Evolutionary conservation across 169 alveolate species (phyloP).

Genomic region (Perkinsus chesapeaki): DNA sequence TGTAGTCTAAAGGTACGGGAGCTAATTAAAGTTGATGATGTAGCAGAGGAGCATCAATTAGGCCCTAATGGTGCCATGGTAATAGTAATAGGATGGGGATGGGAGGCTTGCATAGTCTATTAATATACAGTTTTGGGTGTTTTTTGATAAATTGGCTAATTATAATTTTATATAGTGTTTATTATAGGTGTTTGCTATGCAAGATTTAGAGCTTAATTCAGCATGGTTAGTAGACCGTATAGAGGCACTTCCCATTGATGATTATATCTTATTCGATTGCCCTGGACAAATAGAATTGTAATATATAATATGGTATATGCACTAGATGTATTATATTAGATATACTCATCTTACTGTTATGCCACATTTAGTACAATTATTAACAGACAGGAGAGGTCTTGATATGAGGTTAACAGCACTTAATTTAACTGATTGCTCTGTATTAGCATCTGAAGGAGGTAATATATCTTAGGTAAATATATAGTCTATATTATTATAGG

Average conservation of each 20-base stretch:
- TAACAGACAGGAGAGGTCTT: not conserved
- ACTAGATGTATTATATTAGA: not conserved
- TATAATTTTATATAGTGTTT: no score
- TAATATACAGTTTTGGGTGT: no score
- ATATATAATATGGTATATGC: not conserved
- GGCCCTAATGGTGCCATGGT: not conserved
- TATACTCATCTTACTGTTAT: not conserved
- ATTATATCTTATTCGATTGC: not conserved
- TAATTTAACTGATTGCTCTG: not conserved
- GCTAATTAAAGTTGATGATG: not conserved
- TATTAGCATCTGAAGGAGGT: not conserved
- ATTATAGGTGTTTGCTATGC: not conserved
- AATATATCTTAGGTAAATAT: no score
- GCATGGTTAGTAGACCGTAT: not conserved
- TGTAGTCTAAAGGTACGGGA: not conserved
- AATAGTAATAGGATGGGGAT: no score
- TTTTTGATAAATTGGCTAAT: no score
- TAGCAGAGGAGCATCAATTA: not conserved
- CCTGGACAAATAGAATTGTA: not conserved
- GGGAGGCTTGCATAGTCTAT: no score
- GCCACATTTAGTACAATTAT: not conserved
- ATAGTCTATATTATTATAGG: no score
- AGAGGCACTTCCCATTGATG: not conserved
- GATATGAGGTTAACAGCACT: not conserved
- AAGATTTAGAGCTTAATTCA: not conserved